Percentiles rank a stretch among this genome's conserved stretches.
phyloP scores from a whole-genome alignment of 148 eudicot genomes.

The Euryodendron excelsum region DNA sequence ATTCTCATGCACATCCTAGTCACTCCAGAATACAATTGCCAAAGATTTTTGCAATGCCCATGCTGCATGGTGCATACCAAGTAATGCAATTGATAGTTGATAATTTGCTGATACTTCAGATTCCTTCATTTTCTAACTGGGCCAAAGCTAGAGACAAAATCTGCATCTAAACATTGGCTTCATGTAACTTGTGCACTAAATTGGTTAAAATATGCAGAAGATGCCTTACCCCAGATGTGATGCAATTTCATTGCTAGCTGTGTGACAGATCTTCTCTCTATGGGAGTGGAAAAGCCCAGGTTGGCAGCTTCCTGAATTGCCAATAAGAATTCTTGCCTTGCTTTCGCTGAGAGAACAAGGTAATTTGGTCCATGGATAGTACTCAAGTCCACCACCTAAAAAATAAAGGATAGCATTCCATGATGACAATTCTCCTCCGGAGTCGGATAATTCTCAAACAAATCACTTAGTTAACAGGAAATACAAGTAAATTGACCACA shows the following conservation, averaged over 20 bases:
- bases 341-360: slow-evolving; percentile 55
- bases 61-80: neutral
- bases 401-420: slow-evolving; percentile 4
- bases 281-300: slow-evolving; percentile 46
- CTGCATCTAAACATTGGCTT: neutral
- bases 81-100: neutral
- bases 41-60: neutral
- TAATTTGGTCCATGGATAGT: slow-evolving; percentile 60
- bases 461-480: neutral
- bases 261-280: slow-evolving; percentile 53
- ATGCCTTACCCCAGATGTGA: slow-evolving; percentile 70
- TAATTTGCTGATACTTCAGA: neutral
- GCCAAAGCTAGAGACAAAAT: neutral
- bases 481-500: neutral
- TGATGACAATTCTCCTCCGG: neutral
- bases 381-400: slow-evolving; percentile 65
- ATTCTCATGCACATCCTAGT: neutral
- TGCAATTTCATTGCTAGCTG: slow-evolving; percentile 58
- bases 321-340: slow-evolving; percentile 53
- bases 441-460: neutral
- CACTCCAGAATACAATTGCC: neutral
- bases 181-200: neutral
- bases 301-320: slow-evolving; percentile 58
- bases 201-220: neutral
- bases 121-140: neutral